A percentile compares a stretch with the other conserved stretches of the same genome.
These are phyloP conservation scores for Allium sativum DNA, from an alignment of 106 monocot genomes.

Conservation along the genomic window DNA sequence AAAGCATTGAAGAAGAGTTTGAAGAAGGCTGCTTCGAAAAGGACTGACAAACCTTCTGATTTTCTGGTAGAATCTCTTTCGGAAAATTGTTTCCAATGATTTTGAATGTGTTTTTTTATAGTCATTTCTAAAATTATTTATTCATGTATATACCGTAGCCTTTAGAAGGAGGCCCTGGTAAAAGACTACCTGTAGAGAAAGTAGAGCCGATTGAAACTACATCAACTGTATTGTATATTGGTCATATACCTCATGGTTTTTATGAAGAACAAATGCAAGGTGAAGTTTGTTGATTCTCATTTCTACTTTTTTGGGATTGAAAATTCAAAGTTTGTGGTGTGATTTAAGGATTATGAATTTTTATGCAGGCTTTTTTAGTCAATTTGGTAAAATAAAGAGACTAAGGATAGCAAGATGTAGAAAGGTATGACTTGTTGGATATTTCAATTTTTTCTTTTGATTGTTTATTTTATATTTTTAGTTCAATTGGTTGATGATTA, in stretches of 20 bases:
- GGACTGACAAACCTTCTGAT: slow-evolving; percentile 31
- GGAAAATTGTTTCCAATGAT: not conserved
- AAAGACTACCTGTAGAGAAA: slow-evolving; percentile 12
- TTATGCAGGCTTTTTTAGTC: slow-evolving; percentile 69
- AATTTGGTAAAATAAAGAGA: slow-evolving; percentile 80
- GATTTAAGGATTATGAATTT: too few species aligned
- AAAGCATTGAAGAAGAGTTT: slow-evolving; percentile 55
- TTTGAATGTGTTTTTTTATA: not conserved
- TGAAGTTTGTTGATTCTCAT: slow-evolving; percentile 10
- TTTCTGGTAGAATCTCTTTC: slow-evolving; percentile 46
- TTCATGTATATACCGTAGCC: slow-evolving; percentile 30
- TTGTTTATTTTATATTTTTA: too few species aligned
- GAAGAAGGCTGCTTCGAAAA: slow-evolving; percentile 31
- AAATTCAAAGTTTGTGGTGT: not conserved
- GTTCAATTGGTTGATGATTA: too few species aligned
- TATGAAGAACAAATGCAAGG: slow-evolving; percentile 98
- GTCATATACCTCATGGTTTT: slow-evolving; percentile 95
- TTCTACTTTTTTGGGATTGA: not conserved
- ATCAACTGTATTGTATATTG: slow-evolving; percentile 69
- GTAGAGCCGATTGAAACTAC: slow-evolving; percentile 24
- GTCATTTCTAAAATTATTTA: slow-evolving; percentile 1
- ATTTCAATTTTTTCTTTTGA: too few species aligned
- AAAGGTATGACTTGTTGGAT: slow-evolving; percentile 41
- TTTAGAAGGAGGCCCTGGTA: slow-evolving; percentile 42
- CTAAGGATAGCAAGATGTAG: slow-evolving; percentile 66